These are phyloP conservation scores for Boletus speciosus DNA, from an alignment of 768 basidiomycete species.

Conservation along the genomic window DNA sequence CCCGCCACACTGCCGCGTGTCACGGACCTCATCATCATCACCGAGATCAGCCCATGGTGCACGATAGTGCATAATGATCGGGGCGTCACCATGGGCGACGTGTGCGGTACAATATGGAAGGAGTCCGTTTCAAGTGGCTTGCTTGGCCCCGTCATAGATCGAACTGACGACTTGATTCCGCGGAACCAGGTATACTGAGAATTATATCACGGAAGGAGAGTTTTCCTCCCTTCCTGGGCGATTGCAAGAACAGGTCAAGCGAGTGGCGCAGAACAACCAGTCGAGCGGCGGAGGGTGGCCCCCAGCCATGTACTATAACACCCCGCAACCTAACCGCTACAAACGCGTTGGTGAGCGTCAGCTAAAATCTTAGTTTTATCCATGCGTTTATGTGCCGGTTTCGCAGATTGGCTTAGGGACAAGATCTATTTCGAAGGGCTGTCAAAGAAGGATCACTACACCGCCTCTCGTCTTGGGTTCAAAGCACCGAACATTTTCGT, in stretches of 20 bases:
- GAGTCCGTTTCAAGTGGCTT: slow-evolving; percentile 50
- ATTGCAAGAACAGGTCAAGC: slow-evolving; percentile 68
- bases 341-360: slow-evolving; percentile 58
- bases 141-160: not conserved
- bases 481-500: slow-evolving; percentile 77
- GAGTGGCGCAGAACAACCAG: slow-evolving; percentile 46
- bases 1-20: slow-evolving; percentile 71
- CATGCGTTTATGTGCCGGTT: not conserved
- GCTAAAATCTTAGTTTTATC: not conserved
- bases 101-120: slow-evolving; percentile 69
- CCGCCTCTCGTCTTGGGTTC: slow-evolving; percentile 61
- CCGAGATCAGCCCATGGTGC: slow-evolving; percentile 71
- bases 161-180: slow-evolving; percentile 9
- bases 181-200: slow-evolving; percentile 59
- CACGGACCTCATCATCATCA: slow-evolving; percentile 55
- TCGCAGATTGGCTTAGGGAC: slow-evolving; percentile 74
- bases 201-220: slow-evolving; percentile 64
- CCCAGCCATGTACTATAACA: slow-evolving; percentile 40
- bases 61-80: slow-evolving; percentile 66
- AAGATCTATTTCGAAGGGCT: slow-evolving; percentile 67
- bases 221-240: slow-evolving; percentile 57
- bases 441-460: slow-evolving; percentile 57
- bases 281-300: slow-evolving; percentile 35
- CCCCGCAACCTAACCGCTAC: slow-evolving; percentile 46
- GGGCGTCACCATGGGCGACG: slow-evolving; percentile 74